Conservation (phyloP, 352 stramenopile species). For the Pythium monospermum region DNA sequence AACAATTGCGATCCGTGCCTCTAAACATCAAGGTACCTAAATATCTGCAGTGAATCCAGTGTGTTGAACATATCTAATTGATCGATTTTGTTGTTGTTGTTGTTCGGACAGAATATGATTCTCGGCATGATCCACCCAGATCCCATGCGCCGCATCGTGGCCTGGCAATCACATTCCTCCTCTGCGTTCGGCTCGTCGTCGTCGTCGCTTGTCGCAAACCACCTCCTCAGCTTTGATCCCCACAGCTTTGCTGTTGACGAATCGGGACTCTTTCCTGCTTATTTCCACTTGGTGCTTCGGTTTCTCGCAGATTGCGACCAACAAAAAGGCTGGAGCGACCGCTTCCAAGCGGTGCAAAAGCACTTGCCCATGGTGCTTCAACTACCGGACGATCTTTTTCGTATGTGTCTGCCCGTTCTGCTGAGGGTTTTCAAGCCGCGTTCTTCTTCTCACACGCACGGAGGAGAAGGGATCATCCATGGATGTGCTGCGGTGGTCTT, state of each 20-base stretch:
- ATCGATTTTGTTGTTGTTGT: background rate
- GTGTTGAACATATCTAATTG: background rate
- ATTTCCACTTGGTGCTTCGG: conserved; percentile 38
- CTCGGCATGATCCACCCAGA: conserved; percentile 17
- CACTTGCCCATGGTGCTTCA: conserved; percentile 32
- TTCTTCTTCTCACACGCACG: conserved; percentile 38
- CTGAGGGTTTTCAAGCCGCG: conserved; percentile 45
- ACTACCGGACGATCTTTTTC: conserved; percentile 42
- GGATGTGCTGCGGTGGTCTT: conserved; percentile 55
- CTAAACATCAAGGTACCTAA: conserved; percentile 48
- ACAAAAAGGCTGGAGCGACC: conserved; percentile 33
- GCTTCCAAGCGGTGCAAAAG: conserved; percentile 27
- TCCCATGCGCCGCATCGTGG: conserved; percentile 12
- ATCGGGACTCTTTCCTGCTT: conserved; percentile 33
- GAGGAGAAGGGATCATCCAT: conserved; percentile 30
- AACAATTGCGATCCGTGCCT: conserved; percentile 22
- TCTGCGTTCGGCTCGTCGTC: background rate
- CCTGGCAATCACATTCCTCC: conserved; percentile 6
- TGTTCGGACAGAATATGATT: conserved; percentile 4
- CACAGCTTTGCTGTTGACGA: background rate
- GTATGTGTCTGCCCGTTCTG: conserved; percentile 45
- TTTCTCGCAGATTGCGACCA: conserved; percentile 42
- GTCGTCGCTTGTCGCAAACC: too few relatives aligned
- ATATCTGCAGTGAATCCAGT: background rate
- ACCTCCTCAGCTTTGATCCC: background rate